Conservation (phyloP, 768 basidiomycete species). For the Dictyophora rubrovolvata region DNA sequence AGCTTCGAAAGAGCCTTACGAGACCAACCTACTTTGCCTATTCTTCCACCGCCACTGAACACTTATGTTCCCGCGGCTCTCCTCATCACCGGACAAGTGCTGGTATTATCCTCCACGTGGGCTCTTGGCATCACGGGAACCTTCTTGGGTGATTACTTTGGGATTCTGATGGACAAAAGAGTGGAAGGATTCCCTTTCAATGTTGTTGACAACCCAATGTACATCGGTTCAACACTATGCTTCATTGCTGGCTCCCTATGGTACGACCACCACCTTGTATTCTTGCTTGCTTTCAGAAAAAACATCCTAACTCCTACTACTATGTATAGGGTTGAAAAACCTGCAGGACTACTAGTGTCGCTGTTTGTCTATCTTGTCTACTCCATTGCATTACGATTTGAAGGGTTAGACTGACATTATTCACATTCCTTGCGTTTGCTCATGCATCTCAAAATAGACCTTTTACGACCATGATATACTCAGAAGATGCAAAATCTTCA, state of each 20-base stretch:
- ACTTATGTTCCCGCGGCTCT: conserved; percentile 49
- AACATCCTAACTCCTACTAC: neutral
- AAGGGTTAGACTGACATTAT: conserved; percentile 57
- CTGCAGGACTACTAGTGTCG: conserved; percentile 74
- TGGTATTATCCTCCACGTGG: conserved; percentile 84
- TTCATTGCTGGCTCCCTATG: conserved; percentile 82
- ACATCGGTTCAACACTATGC: conserved; percentile 87
- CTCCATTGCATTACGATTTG: conserved; percentile 71
- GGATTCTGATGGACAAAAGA: conserved; percentile 22
- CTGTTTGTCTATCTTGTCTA: conserved; percentile 80
- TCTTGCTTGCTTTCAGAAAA: neutral
- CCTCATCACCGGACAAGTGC: conserved; percentile 66
- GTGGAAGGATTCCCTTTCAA: conserved; percentile 90
- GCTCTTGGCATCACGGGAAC: conserved; percentile 90
- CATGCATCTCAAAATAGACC: conserved; percentile 31
- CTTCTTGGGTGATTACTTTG: conserved; percentile 61
- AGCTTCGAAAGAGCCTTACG: conserved; percentile 70
- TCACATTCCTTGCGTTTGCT: neutral
- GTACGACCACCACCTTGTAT: conserved; percentile 32
- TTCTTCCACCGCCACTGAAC: conserved; percentile 59
- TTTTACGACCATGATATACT: conserved; percentile 77
- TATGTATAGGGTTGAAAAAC: conserved; percentile 65
- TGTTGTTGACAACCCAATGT: conserved; percentile 89
- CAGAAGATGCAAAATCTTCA: conserved; percentile 32
- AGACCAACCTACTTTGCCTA: conserved; percentile 59